Base-by-base conservation (phyloP, 2,329 filamentous ascomycete species). In the Fusarium virguliforme region DNA sequence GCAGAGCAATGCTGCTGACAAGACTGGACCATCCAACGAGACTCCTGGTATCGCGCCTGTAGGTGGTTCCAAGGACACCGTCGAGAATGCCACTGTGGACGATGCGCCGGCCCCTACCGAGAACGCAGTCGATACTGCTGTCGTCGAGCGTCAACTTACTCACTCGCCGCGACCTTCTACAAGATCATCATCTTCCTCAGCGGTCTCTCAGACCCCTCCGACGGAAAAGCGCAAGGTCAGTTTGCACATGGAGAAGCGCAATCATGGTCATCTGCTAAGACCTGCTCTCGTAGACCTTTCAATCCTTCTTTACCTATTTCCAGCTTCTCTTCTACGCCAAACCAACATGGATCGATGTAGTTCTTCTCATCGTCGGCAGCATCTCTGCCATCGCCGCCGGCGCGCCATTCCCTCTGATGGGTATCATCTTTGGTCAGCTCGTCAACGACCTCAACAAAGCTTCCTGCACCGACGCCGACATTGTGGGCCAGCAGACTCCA, bases 351-450 rank as follows among this genome's bases (percentile, higher is more conserved):
- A 65, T 83, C 63, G 85, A 86, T 65, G 76, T 83, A 64, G 50
- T 77, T n/a, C 79, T 86, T 53, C 78, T 86, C 40, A 12, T 81
- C 15, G 71, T 80, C 28, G 85, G 84, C 43, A 81, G 78, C 37
- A 46, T 84, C 43, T 81, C 82, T 60, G 85, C 88, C 59, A 86
- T 87, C 48, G 87, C 84, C 28, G 85, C 89, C n/a, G 89, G 89
- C 51, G 83, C 89, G 4, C 89, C 89, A 0, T 89, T 91, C 62
- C 89, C 89, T 13, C 81, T 91, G 22, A 87, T 91, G 74, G 89
- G 87, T 58, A 88, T 91, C 65, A 82, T 91, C 59, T 91, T 91
- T 72, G 88, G 89, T 61, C 82, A 90, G 77, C 85, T 91, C 6
- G 83, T 91, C 67, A 88, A 91, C 75, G 83, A 88, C 65, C 83